Evolutionary conservation across 371 early-diverging fungal genomes (phyloP).

Genomic region (Saksenaea vasiformis): DNA sequence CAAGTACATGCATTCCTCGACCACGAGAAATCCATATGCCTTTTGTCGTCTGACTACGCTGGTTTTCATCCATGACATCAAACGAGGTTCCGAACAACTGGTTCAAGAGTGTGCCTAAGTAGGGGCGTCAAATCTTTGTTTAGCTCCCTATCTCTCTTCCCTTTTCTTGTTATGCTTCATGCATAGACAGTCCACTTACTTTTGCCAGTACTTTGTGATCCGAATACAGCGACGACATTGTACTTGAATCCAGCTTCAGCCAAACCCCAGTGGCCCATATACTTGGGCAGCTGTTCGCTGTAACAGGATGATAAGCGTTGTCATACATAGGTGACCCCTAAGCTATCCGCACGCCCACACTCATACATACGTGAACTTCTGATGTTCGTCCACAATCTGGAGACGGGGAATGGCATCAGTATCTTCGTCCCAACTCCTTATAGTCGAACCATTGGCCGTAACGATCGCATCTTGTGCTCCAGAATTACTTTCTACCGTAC

Average conservation of each 20-base stretch:
- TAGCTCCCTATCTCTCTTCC: background rate
- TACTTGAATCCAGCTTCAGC: conserved; percentile 91
- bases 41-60: conserved; percentile 92
- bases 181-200: conserved; percentile 56
- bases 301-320: background rate
- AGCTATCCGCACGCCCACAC: background rate
- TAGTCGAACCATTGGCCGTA: background rate
- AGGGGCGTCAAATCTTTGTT: background rate
- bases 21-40: conserved; percentile 96
- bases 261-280: conserved; percentile 86
- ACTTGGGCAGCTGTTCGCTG: conserved; percentile 68
- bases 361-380: conserved; percentile 78
- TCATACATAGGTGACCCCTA: background rate
- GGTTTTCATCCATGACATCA: conserved; percentile 89
- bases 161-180: background rate
- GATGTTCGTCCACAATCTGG: conserved; percentile 83
- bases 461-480: background rate
- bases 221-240: conserved; percentile 96
- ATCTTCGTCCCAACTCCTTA: conserved; percentile 31
- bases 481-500: background rate
- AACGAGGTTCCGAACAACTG: conserved; percentile 92
- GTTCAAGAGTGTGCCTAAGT: conserved; percentile 91
- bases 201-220: conserved; percentile 98
- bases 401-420: conserved; percentile 57
- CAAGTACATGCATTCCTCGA: conserved; percentile 79